Conservation (phyloP, 2,329 filamentous ascomycete species). For the Gnomoniopsis smithogilvyi region DNA sequence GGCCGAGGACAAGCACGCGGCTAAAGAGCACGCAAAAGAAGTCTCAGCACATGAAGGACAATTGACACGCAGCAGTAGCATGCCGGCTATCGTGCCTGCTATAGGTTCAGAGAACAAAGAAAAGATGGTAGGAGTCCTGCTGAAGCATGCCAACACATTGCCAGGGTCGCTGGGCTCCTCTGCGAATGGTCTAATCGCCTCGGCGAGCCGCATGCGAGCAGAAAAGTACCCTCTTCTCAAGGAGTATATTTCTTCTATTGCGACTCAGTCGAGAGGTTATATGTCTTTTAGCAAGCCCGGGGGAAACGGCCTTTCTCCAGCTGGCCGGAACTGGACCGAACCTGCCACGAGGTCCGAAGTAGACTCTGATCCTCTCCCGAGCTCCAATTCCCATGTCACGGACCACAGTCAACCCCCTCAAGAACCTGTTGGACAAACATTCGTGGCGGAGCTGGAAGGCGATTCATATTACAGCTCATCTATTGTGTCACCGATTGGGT, state of each 20-base stretch:
- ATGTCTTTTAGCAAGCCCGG: too few relatives aligned
- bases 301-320: background rate
- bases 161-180: background rate
- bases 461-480: background rate
- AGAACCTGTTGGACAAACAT: too few relatives aligned
- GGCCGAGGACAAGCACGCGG: conserved; percentile 1
- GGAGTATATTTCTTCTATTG: background rate
- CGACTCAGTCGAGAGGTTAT: background rate
- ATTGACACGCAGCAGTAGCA: background rate
- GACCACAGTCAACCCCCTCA: too few relatives aligned
- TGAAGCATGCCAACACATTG: conserved; percentile 3
- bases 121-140: background rate
- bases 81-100: background rate
- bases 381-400: too few relatives aligned
- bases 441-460: background rate
- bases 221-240: conserved; percentile 2
- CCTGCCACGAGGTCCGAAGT: too few relatives aligned
- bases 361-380: too few relatives aligned
- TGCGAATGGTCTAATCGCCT: background rate
- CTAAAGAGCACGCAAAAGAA: conserved; percentile 1
- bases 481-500: background rate
- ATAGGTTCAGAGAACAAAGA: background rate
- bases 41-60: background rate
- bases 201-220: conserved; percentile 1
- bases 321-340: background rate